Evolutionary conservation across 116 monocot species (phyloP), one percentile per base, ranked within the genome.

Genomic region (Dioscorea cayenensis): DNA sequence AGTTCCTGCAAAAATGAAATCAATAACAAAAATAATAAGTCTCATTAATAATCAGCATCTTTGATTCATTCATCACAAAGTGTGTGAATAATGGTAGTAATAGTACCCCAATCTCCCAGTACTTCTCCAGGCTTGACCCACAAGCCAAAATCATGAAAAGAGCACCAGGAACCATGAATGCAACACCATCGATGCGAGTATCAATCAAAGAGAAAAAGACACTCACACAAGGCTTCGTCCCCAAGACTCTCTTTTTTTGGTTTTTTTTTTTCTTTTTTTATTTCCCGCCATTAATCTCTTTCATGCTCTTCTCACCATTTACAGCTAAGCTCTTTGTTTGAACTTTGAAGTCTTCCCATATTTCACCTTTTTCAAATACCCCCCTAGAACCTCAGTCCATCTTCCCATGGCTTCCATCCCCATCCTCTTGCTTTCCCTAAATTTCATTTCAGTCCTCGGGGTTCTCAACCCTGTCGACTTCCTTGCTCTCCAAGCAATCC

Each of bases 401-500:
- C 43, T 43, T 38, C 12, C 55, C 55, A 55, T 55, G 55, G 55
- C 55, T 16, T n/a, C 14, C 55, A 5, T 55, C 55, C n/a, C 55
- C 14, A 2, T 55, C 55, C 5, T 55, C 55, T n/a, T 55, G 14
- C 10, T 63, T 23, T 22, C 63, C 7, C 25, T 21, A 6, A 63
- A 20, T 63, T 12, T 63, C 27, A 12, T 23, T 11, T 21, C 63
- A 23, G 63, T 12, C 27, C 63, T 63, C 3, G 63, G 67, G 20
- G 73, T 87, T 29, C 77, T 87, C n/a, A 36, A 83, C 60, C 87
- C 87, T 17, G 50, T 60, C 21, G 87, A 87, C 52, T 83, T 83
- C 64, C 78, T 87, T 13, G 83, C 87, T 4, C 81, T 87, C 16
- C 87, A 87, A 60, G 69, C 87, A 28, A 73, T 87, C 49, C 74